Evolutionary conservation across 805 yeast species (phyloP).

Genomic region (Hanseniaspora vineae): DNA sequence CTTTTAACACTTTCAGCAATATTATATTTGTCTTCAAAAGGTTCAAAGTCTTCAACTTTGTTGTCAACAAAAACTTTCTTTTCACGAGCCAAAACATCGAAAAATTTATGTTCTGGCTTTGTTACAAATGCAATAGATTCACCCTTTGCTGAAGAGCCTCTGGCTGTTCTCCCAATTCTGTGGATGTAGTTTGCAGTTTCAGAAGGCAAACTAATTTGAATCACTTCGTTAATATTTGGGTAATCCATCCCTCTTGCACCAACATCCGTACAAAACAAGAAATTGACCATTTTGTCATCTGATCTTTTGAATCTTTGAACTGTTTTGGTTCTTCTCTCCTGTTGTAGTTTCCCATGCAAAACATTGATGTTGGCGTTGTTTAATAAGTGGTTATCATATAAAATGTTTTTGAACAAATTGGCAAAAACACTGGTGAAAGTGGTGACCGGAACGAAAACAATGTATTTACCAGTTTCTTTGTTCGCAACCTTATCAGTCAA

Average conservation of each 20-base stretch:
- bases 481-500: slow-evolving; percentile 18
- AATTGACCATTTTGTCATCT: slow-evolving; percentile 7
- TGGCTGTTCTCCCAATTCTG: slow-evolving; percentile 91
- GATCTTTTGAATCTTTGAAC: slow-evolving; percentile 40
- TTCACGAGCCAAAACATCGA: slow-evolving; percentile 32
- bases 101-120: slow-evolving; percentile 43
- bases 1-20: slow-evolving; percentile 16
- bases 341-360: slow-evolving; percentile 68
- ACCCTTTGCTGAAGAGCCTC: slow-evolving; percentile 70
- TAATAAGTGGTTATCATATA: slow-evolving; percentile 12
- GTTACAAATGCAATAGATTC: slow-evolving; percentile 49
- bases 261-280: slow-evolving; percentile 79
- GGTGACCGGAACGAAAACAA: slow-evolving; percentile 73
- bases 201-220: slow-evolving; percentile 68
- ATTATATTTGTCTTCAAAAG: slow-evolving; percentile 23
- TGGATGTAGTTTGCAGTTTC: slow-evolving; percentile 76
- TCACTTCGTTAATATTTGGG: slow-evolving; percentile 73
- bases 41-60: slow-evolving; percentile 27
- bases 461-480: slow-evolving; percentile 48
- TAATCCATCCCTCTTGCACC: slow-evolving; percentile 97
- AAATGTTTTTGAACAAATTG: slow-evolving; percentile 25
- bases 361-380: slow-evolving; percentile 22
- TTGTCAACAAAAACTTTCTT: slow-evolving; percentile 45
- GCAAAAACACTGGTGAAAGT: slow-evolving; percentile 49
- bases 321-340: slow-evolving; percentile 49